A percentile compares a stretch with the other conserved stretches of the same genome.
Conservation (phyloP, 2,329 filamentous ascomycete genomes). For the Exophiala sp. region DNA sequence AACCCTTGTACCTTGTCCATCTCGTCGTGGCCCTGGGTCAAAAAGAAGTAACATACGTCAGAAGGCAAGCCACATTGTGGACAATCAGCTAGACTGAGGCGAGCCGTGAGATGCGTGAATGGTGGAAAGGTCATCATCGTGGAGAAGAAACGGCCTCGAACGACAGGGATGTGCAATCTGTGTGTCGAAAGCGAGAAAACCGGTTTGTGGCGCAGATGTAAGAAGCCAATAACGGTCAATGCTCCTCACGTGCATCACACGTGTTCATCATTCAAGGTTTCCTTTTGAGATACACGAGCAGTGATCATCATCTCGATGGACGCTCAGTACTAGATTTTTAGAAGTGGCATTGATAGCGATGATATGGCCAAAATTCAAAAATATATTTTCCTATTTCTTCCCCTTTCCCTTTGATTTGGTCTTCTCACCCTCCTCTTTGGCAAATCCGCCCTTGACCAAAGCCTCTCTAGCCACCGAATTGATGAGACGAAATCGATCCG, state of each 20-base stretch:
- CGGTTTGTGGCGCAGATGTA: no score
- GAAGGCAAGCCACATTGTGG: slow-evolving; percentile 12
- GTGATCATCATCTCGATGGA: no score
- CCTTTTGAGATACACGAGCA: no score
- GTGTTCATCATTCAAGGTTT: no score
- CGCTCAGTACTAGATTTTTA: no score
- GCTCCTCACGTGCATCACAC: no score
- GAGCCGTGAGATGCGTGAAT: not conserved
- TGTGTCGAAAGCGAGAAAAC: no score
- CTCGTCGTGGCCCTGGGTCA: not conserved
- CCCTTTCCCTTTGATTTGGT: slow-evolving; percentile 17
- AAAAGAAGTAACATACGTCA: slow-evolving; percentile 9
- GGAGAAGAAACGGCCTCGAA: not conserved
- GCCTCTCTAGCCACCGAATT: slow-evolving; percentile 82
- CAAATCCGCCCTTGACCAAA: slow-evolving; percentile 71
- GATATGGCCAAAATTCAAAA: no score
- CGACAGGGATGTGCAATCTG: not conserved
- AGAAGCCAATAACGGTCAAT: no score
- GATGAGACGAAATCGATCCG: slow-evolving; percentile 85
- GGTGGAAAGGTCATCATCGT: not conserved
- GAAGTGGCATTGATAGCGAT: no score
- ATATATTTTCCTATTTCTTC: slow-evolving; percentile 7
- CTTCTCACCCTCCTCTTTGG: slow-evolving; percentile 49
- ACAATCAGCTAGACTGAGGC: not conserved
- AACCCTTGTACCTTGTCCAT: slow-evolving; percentile 15